Base-by-base conservation (phyloP, 23 red algal species). In the Agarophyton chilense region DNA sequence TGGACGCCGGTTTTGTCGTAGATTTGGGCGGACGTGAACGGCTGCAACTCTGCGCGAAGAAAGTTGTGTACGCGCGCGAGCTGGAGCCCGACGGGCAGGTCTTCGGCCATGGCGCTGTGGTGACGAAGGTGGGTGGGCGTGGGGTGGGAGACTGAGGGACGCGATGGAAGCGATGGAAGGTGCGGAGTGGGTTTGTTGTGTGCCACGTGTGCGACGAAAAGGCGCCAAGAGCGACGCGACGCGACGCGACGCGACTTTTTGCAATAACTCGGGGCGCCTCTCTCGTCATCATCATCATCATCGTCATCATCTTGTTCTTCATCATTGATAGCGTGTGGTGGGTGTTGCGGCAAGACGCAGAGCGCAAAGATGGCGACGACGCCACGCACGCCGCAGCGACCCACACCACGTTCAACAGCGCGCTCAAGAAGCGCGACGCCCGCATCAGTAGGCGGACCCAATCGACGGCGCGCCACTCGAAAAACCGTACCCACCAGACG, bases 21-120 rank as follows among this genome's bases (percentile, higher is more conserved):
- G 60, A 94, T 77, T 64, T 94, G 43, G 14, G 44, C 73, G 25
- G 91, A 94, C 22, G 80, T 52, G 54, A 86, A 79, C 0, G 91
- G 24, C 46, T 40, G 55, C 31, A 94, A 60, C 56, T 86, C 79
- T 19, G 32, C 51, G 56, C 72, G 68, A 4, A 94, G 91, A 53
- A 86, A 79, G 43, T 84, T 71, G 61, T 86, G 91, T 10, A 94
- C 78, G 31, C 57, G 45, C 19, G 57, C 60, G 33, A 91, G 88
- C 77, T 91, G 88, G 60, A 91, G 40, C 18, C 88, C 88, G 44
- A 89, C 60, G 10, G 72, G 67, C 11, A 78, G 46, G 7, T 79
- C 73, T 18, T 74, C 85, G 9, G 71, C 22, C 85, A 89, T 89
- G 12, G 34, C 67, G 49, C n/a, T n/a, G n/a, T n/a, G n/a, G n/a